A percentile compares a stretch with the other conserved stretches of the same genome.
Evolutionary conservation across 179 eudicot species (phyloP).

Genomic region (Nepenthes alata): DNA sequence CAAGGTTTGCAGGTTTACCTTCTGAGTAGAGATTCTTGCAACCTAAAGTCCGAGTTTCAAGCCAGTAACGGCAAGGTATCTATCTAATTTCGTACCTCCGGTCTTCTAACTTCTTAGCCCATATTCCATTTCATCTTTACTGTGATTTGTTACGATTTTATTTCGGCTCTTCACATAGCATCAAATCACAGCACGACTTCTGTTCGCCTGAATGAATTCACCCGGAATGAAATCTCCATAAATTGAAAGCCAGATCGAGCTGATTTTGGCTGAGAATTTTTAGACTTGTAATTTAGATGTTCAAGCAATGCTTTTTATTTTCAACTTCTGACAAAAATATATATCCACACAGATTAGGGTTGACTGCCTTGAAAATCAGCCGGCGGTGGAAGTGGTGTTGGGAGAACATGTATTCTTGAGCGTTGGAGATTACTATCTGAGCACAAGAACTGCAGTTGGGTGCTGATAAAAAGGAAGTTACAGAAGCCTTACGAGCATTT

Average conservation of each 20-base stretch:
- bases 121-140: not conserved
- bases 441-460: constrained; percentile 11
- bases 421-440: constrained; percentile 49
- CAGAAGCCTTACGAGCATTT: too few species aligned
- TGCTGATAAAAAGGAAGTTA: too few species aligned
- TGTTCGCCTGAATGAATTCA: too few species aligned
- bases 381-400: constrained; percentile 39
- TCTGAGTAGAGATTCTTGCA: constrained; percentile 51
- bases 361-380: constrained; percentile 51
- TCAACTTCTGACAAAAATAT: too few species aligned
- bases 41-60: constrained; percentile 65
- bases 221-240: too few species aligned
- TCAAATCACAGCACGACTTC: too few species aligned
- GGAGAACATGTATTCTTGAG: constrained; percentile 58
- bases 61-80: constrained; percentile 65
- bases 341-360: constrained; percentile 35
- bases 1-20: constrained; percentile 48
- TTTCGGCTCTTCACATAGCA: too few species aligned
- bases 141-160: not conserved
- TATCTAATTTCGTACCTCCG: not conserved
- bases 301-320: not conserved
- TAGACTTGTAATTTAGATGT: not conserved
- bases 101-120: too few species aligned
- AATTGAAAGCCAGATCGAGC: too few species aligned
- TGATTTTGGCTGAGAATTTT: too few species aligned